phyloP scores from a whole-genome alignment of 805 yeast species.

The Jamesozyma rosinii region DNA sequence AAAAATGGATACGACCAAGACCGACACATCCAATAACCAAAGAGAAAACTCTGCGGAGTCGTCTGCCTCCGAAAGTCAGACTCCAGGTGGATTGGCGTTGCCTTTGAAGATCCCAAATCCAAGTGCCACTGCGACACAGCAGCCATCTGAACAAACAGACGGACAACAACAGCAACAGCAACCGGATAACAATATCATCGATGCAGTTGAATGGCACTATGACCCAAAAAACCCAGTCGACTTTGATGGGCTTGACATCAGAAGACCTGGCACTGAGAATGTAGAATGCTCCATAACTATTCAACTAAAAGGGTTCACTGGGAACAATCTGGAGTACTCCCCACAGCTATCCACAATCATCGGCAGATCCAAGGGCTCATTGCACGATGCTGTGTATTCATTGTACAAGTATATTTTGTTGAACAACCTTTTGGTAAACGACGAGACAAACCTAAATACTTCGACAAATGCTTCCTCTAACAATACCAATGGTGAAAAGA shows the following conservation, averaged over 20 bases:
- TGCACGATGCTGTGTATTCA: slow-evolving; percentile 73
- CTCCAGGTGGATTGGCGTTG: slow-evolving; percentile 1
- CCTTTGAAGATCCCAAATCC: slow-evolving; percentile 1
- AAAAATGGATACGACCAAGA: background rate
- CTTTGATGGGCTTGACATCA: slow-evolving; percentile 85
- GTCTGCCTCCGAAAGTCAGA: background rate
- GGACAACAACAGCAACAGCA: background rate
- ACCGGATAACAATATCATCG: slow-evolving; percentile 8
- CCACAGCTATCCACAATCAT: slow-evolving; percentile 59
- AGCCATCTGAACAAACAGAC: background rate
- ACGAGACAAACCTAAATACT: slow-evolving; percentile 11
- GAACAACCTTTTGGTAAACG: slow-evolving; percentile 42
- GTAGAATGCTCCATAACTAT: slow-evolving; percentile 64
- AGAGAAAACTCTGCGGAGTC: background rate
- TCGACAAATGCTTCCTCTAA: slow-evolving; percentile 7
- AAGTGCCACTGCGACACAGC: background rate
- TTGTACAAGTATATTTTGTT: slow-evolving; percentile 72
- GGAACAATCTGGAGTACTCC: slow-evolving; percentile 49
- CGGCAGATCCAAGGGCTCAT: slow-evolving; percentile 71
- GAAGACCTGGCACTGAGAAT: slow-evolving; percentile 62
- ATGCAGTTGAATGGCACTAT: slow-evolving; percentile 81
- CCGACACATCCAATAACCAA: background rate
- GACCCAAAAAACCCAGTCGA: slow-evolving; percentile 42
- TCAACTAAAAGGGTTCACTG: slow-evolving; percentile 71
- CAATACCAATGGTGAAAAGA: slow-evolving; percentile 39